Evolutionary conservation across 2,329 filamentous ascomycete species (phyloP), one percentile per base, ranked within the genome.

Genomic region (Phialophora tarda): DNA sequence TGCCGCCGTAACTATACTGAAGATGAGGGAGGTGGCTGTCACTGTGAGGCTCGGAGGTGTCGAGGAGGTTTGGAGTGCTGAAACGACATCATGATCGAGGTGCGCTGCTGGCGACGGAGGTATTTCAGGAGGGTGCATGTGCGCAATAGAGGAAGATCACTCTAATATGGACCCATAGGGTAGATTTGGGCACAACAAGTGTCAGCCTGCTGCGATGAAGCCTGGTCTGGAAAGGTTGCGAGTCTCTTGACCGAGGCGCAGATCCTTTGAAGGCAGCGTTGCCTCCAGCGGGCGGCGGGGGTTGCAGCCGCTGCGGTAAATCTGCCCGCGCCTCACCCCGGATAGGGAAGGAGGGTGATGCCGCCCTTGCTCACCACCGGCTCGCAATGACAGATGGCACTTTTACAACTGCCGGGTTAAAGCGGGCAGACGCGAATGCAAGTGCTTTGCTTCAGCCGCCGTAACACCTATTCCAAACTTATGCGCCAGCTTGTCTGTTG

Each of bases 1-100:
- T 17, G 63, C 61, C 23, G 65, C 67, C 11, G 69, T 69, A n/a
- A 65, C 65, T 56, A 71, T 71, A 30, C 41, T 58, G 63, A 65
- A 57, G 41, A 68, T 14, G n/a, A 70, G n/a, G 30, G 63, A 63
- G 12, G 64, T 67, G 32, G 55, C 59, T 23, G 58, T 65, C 28
- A 61, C 44, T 50, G 59, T 58, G 24, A 67, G 62, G 51, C 28
- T 60, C 4, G 21, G 8, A 17, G 54, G 59, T 26, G 51, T 24
- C 5, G 64, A 30, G 10, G 58, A 64, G n/a, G 60, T 26, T 47
- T 59, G 60, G 14, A 51, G 44, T 5, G 53, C 51, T 23, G 60
- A 62, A 56, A 56, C 60, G 50, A 64, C 34, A 14, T 48, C 67
- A 67, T 69, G 50, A 47, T 67, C 48, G 41, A 67, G 14, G 11